These are phyloP conservation scores for Xylariales sp. DNA, from an alignment of 2,329 filamentous ascomycete genomes.

Conservation along the genomic window DNA sequence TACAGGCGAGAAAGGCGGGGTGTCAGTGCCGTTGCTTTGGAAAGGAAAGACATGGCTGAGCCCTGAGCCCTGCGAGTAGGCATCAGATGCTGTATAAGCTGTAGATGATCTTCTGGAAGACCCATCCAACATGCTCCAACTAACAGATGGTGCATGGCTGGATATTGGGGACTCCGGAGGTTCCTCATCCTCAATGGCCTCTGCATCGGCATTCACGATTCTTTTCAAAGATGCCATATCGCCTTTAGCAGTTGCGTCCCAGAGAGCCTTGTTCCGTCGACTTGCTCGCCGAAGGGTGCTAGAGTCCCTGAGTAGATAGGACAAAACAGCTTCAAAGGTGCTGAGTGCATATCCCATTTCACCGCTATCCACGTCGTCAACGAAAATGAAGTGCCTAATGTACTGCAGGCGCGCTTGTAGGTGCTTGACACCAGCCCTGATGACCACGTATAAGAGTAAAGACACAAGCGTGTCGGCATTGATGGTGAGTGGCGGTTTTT, in stretches of 20 bases:
- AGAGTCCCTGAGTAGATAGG: constrained; percentile 81
- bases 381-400: constrained; percentile 95
- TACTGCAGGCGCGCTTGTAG: constrained; percentile 87
- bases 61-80: constrained; percentile 51
- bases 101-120: constrained; percentile 39
- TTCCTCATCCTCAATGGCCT: constrained; percentile 40
- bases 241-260: constrained; percentile 80
- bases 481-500: constrained; percentile 55
- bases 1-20: constrained; percentile 29
- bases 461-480: constrained; percentile 93
- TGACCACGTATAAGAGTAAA: constrained; percentile 84
- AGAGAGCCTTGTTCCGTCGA: constrained; percentile 76
- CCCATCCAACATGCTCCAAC: constrained; percentile 44
- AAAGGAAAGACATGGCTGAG: constrained; percentile 91
- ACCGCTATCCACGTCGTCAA: constrained; percentile 93
- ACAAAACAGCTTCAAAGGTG: constrained; percentile 89
- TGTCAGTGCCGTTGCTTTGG: constrained; percentile 52
- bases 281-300: constrained; percentile 78
- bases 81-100: constrained; percentile 38
- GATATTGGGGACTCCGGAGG: constrained; percentile 34
- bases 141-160: constrained; percentile 40
- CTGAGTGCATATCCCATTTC: constrained; percentile 95
- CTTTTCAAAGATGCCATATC: constrained; percentile 68
- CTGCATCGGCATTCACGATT: constrained; percentile 69
- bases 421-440: constrained; percentile 81